A percentile compares a stretch with the other conserved stretches of the same genome.
Evolutionary conservation across 768 basidiomycete genomes (phyloP).

Genomic region (Hericium erinaceus): DNA sequence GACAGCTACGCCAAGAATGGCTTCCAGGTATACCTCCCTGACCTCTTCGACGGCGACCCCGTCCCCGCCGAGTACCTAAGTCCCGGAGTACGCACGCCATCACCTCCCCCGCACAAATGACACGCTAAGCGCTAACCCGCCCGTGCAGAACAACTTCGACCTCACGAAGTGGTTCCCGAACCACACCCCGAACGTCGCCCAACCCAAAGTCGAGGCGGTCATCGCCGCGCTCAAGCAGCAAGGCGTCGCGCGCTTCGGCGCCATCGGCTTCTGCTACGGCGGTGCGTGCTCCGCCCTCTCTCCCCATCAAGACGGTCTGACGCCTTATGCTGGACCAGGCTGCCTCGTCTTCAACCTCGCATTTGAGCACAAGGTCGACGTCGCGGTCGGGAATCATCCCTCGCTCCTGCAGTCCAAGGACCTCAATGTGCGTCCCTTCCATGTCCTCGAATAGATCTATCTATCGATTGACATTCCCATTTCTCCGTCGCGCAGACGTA

Average conservation of each 20-base stretch:
- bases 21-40: conserved; percentile 17
- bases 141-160: neutral
- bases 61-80: conserved; percentile 13
- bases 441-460: neutral
- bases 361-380: conserved; percentile 29
- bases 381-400: conserved; percentile 36
- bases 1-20: conserved; percentile 36
- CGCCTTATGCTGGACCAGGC: neutral
- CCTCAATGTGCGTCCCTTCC: conserved; percentile 22
- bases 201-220: conserved; percentile 16
- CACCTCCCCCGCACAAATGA: neutral
- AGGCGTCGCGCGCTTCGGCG: conserved; percentile 16
- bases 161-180: conserved; percentile 3
- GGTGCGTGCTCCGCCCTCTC: conserved; percentile 1
- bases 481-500: conserved; percentile 20
- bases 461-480: neutral
- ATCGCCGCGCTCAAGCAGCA: conserved; percentile 20
- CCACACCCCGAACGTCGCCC: conserved; percentile 14
- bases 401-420: conserved; percentile 32
- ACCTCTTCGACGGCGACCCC: conserved; percentile 19
- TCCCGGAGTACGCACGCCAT: conserved; percentile 8
- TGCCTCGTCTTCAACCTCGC: conserved; percentile 26
- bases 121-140: neutral
- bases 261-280: conserved; percentile 12
- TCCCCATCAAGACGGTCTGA: neutral